These are phyloP conservation scores for Penicillium sp. DNA, from an alignment of 2,329 filamentous ascomycete species.

Conservation along the genomic window DNA sequence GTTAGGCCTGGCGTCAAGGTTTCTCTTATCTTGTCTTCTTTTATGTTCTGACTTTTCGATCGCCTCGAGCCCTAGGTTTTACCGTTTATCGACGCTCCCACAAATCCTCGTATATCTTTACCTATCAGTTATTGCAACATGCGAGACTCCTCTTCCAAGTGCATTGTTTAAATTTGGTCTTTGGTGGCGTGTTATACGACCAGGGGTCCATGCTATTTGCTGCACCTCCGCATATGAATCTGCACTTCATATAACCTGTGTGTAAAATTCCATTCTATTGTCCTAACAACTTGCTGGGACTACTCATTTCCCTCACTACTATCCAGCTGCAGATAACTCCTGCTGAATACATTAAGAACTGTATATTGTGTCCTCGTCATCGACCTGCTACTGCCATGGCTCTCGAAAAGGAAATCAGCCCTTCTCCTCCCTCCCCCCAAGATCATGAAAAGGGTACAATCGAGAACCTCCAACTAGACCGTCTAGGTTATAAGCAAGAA, in stretches of 20 bases:
- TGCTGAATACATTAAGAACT: background rate
- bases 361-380: background rate
- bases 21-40: conserved; percentile 7
- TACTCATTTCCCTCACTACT: background rate
- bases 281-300: background rate
- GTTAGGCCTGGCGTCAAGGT: conserved; percentile 4
- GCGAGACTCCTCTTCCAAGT: background rate
- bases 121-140: background rate
- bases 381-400: background rate
- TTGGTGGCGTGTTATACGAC: background rate
- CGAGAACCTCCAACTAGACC: conserved; percentile 33
- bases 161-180: background rate
- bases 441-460: conserved; percentile 18
- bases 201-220: background rate
- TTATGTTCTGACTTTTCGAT: background rate
- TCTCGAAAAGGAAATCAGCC: background rate
- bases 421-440: background rate
- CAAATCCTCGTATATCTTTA: background rate
- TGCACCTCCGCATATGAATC: background rate
- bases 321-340: background rate
- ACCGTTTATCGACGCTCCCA: background rate
- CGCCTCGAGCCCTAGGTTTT: background rate
- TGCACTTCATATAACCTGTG: background rate
- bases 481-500: conserved; percentile 59
- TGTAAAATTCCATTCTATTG: background rate